Evolutionary conservation across 768 basidiomycete species (phyloP).

Genomic region (Panus rudis): DNA sequence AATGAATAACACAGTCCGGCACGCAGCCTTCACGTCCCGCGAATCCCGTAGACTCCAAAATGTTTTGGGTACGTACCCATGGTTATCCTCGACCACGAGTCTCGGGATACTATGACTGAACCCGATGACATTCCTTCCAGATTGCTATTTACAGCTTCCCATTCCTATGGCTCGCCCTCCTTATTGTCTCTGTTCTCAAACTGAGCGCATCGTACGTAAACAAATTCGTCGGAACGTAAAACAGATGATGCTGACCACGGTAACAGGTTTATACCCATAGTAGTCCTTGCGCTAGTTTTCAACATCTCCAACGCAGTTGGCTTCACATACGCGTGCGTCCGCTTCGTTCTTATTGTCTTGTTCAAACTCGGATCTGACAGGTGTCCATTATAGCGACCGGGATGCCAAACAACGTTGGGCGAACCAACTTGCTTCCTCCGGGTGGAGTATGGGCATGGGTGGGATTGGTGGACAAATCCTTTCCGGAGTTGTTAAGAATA

Average conservation of each 20-base stretch:
- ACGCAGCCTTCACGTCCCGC: constrained; percentile 78
- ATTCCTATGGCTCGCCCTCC: constrained; percentile 75
- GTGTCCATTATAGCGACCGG: constrained; percentile 50
- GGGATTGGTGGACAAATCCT: constrained; percentile 83
- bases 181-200: constrained; percentile 86
- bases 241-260: constrained; percentile 1
- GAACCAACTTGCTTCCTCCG: constrained; percentile 56
- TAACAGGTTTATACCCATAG: constrained; percentile 87
- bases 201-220: constrained; percentile 80
- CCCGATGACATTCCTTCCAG: constrained; percentile 30
- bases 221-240: too few relatives aligned
- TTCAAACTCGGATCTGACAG: constrained; percentile 1
- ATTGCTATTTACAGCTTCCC: constrained; percentile 89
- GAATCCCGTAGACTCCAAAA: constrained; percentile 83
- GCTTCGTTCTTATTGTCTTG: neutral
- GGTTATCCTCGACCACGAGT: too few relatives aligned
- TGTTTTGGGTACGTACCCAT: constrained; percentile 77
- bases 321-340: constrained; percentile 85
- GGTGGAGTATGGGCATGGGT: constrained; percentile 68
- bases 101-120: neutral
- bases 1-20: neutral
- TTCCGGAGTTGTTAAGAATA: constrained; percentile 73
- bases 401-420: constrained; percentile 95
- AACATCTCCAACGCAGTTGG: constrained; percentile 94
- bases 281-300: constrained; percentile 90